Evolutionary conservation across 2,329 filamentous ascomycete genomes (phyloP).

Genomic region (Hypoxylon rubiginosum): DNA sequence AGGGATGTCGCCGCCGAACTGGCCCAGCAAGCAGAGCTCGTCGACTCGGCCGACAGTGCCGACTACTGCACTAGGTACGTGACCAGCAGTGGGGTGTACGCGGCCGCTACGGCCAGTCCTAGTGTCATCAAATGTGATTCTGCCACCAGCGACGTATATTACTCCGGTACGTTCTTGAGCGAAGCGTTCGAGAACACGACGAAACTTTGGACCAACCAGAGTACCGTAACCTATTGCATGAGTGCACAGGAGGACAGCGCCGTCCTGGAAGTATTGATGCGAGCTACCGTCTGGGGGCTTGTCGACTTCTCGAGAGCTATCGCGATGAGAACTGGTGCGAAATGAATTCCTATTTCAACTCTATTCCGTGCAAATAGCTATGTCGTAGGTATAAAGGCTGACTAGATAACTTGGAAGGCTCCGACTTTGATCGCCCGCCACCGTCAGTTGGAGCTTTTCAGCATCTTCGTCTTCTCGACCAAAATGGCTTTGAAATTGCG

Average conservation of each 20-base stretch:
- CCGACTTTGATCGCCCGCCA: constrained; percentile 79
- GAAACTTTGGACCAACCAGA: constrained; percentile 74
- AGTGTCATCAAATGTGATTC: constrained; percentile 74
- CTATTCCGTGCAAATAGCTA: not conserved
- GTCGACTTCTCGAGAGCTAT: constrained; percentile 77
- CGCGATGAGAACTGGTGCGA: constrained; percentile 71
- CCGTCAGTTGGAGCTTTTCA: constrained; percentile 67
- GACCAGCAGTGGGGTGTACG: constrained; percentile 55
- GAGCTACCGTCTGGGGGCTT: constrained; percentile 67
- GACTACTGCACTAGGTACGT: constrained; percentile 69
- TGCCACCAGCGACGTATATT: constrained; percentile 80
- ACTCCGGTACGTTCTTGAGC: constrained; percentile 70
- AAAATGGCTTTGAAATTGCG: constrained; percentile 74
- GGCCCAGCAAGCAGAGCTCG: constrained; percentile 65
- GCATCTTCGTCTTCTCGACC: constrained; percentile 71
- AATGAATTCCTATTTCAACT: not conserved
- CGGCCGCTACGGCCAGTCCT: constrained; percentile 62
- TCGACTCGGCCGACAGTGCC: constrained; percentile 63
- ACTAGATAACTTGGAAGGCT: constrained; percentile 55
- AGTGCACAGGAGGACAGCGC: constrained; percentile 82
- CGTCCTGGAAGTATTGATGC: constrained; percentile 73
- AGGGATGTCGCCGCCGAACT: constrained; percentile 65
- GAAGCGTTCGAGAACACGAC: constrained; percentile 76
- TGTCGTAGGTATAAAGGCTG: not conserved
- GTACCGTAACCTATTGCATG: constrained; percentile 73